phyloP scores from a whole-genome alignment of 1,284 basidiomycete genomes.

The Rhodotorula sp. region DNA sequence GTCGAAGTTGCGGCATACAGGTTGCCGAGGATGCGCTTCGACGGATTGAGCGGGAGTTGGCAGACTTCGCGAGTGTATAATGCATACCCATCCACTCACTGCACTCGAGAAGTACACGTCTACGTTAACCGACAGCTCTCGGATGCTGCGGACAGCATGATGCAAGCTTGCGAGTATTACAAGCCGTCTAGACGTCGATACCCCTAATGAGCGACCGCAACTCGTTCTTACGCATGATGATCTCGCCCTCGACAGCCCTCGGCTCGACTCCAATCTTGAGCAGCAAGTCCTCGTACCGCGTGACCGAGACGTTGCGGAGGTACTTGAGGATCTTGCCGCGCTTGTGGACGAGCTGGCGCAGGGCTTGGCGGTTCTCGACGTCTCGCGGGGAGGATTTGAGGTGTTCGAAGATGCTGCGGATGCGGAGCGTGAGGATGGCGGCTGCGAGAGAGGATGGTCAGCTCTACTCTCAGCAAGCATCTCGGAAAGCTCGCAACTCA shows the following conservation, averaged over 20 bases:
- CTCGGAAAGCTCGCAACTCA: slow-evolving; percentile 49
- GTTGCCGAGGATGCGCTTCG: slow-evolving; percentile 44
- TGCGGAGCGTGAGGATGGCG: slow-evolving; percentile 79
- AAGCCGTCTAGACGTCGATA: slow-evolving; percentile 8
- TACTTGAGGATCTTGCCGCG: slow-evolving; percentile 81
- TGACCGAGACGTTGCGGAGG: slow-evolving; percentile 63
- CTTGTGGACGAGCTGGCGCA: slow-evolving; percentile 74
- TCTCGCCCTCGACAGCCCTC: slow-evolving; percentile 81
- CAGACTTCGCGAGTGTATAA: too few relatives aligned
- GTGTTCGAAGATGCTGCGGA: slow-evolving; percentile 77
- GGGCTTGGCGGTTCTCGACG: slow-evolving; percentile 68
- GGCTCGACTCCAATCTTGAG: slow-evolving; percentile 72
- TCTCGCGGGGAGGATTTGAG: slow-evolving; percentile 69
- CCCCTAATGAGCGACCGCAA: slow-evolving; percentile 41
- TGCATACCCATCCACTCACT: too few relatives aligned
- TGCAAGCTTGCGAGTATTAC: background rate
- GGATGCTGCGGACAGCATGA: too few relatives aligned
- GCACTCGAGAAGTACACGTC: too few relatives aligned
- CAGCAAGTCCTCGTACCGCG: slow-evolving; percentile 71
- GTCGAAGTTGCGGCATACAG: slow-evolving; percentile 1
- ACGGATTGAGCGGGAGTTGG: slow-evolving; percentile 30
- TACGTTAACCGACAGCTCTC: too few relatives aligned
- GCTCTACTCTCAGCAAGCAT: too few relatives aligned
- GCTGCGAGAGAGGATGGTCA: slow-evolving; percentile 54
- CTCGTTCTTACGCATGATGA: slow-evolving; percentile 49